Evolutionary conservation across 176 grass and related monocot species (phyloP), one percentile per base, ranked within the genome.

Genomic region (Ensete ventricosum): DNA sequence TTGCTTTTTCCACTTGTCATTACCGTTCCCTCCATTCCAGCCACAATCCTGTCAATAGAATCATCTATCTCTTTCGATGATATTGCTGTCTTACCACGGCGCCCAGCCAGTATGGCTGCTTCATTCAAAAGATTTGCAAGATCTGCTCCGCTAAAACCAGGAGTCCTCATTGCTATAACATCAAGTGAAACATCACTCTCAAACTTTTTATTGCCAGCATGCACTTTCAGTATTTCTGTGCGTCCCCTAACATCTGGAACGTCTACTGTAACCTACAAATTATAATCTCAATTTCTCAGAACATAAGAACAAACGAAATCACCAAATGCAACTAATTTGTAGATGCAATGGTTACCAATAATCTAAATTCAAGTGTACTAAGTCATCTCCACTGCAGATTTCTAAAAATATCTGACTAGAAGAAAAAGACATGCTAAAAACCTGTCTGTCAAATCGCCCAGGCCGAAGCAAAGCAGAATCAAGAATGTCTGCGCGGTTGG

Each of bases 361-460:
- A 25, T 25, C 24, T 25, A 25, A 25, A 25, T 25, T 25, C 24
- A 25, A 25, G 24, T 25, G 24, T 25, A 25, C 24, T n/a, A 25
- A 25, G 24, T 25, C 24, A 25, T 25, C 24, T 25, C 24, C 24
- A 25, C 24, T 25, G 24, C 24, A 25, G 24, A 25, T 25, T 25
- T 25, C 1, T 26, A 53, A 48, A 14, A 9, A 21, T 21, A 43
- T 9, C 29, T 24, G 53, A 23, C 19, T 14, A 27, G 9, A 55
- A 22, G 1, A 50, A 70, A 50, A 3, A 14, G 17, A 48, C 14
- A 70, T 70, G 19, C 67, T 68, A 79, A 68, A 66, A 72, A 99
- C 95, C 90, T 99, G 95, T 99, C 95, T 93, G 77, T 99, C 95
- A 85, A 99, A 99, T 21, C 95, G 86, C 74, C 95, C 95, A 82